These are phyloP conservation scores for Neofusicoccum umdonicola DNA, from an alignment of 2,329 filamentous ascomycete genomes.

Conservation along the genomic window DNA sequence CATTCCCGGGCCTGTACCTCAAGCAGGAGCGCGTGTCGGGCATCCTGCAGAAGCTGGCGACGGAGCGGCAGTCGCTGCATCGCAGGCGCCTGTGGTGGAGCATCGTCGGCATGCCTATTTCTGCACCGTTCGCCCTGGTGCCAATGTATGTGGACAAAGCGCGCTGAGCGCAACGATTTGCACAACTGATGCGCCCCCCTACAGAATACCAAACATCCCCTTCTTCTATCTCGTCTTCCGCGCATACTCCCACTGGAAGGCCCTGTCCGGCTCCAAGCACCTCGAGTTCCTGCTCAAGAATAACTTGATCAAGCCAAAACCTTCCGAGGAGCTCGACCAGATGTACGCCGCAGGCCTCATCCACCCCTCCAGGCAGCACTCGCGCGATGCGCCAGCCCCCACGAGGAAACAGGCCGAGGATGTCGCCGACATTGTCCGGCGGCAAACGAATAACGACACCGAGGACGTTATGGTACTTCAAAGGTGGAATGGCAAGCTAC, in stretches of 20 bases:
- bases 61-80: slow-evolving; percentile 77
- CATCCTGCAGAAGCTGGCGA: slow-evolving; percentile 69
- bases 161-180: slow-evolving; percentile 10
- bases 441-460: slow-evolving; percentile 39
- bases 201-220: slow-evolving; percentile 83
- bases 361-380: slow-evolving; percentile 41
- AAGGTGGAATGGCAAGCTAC: slow-evolving; percentile 51
- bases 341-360: slow-evolving; percentile 63
- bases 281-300: slow-evolving; percentile 77
- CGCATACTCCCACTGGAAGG: slow-evolving; percentile 59
- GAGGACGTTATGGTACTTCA: slow-evolving; percentile 51
- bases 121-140: slow-evolving; percentile 76
- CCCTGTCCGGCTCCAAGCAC: slow-evolving; percentile 79
- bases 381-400: slow-evolving; percentile 38
- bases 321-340: slow-evolving; percentile 68
- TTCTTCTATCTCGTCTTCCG: slow-evolving; percentile 96
- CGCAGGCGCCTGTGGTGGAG: slow-evolving; percentile 76
- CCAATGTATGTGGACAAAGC: slow-evolving; percentile 66
- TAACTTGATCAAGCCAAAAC: slow-evolving; percentile 62
- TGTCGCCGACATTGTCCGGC: slow-evolving; percentile 38
- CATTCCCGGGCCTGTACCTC: slow-evolving; percentile 73
- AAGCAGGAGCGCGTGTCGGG: slow-evolving; percentile 60
- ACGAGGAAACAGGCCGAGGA: slow-evolving; percentile 37
- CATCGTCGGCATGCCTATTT: slow-evolving; percentile 77
- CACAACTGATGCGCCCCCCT: background rate